Base-by-base conservation (phyloP, 1,284 basidiomycete species). In the Fomitopsis schrenkii region DNA sequence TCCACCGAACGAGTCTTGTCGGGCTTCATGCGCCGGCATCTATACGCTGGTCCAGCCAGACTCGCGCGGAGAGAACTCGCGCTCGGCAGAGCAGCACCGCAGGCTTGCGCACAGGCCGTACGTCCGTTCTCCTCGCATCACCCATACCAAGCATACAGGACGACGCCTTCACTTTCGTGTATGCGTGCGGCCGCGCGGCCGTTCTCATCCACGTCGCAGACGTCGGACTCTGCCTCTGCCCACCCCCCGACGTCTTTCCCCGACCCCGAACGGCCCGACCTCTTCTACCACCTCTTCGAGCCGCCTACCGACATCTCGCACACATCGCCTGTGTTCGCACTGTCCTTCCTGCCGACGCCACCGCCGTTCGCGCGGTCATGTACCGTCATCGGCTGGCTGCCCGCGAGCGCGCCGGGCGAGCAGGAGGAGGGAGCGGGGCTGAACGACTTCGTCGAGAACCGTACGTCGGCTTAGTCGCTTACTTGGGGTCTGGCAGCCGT, bases 361-460 rank as follows among this genome's bases (percentile, higher is more conserved):
- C 86, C 85, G 0, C 71, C 77, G 1, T 72, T 72, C 1, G 63
- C 77, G 4, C 74, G 78, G 17, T 86, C 86, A 9, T 71, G 74
- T n/a, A 80, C 82, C 1, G 72, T 91, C 5, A 76, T 91, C 22
- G 90, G 90, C 1, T 91, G 87, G 87, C 72, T 92, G 2, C 88
- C 88, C 12, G 88, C 87, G 4, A 72, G 75, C 45, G 72, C 76
- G 1, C 63, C 48, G 12, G 28, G 63, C 10, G 68, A 50, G 30
- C 73, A 71, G 6, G 59, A 55, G 1, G 78, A 77, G 28, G 70
- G 79, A 35, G 81, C 83, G 2, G 83, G 85, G 5, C 69, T 91
- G 63, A 83, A 85, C 62, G 88, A 90, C 71, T 91, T 91, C 65
- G 74, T 73, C 62, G 83, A 87, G 67, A 91, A 91, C 68, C 67